Evolutionary conservation across 805 yeast species (phyloP).

Genomic region (Wickerhamomyces ciferrii): DNA sequence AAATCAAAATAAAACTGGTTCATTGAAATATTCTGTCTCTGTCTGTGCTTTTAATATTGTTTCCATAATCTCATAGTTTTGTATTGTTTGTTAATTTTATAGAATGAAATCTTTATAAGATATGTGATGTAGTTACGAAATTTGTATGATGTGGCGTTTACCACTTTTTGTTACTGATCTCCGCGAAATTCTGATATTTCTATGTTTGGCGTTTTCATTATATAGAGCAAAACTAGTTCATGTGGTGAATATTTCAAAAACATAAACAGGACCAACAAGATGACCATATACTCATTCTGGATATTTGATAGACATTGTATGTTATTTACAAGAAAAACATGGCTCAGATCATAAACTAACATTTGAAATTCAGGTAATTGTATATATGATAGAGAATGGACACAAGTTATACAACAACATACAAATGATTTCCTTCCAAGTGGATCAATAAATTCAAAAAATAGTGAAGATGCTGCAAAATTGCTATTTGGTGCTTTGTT

Average conservation of each 20-base stretch:
- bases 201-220: background rate
- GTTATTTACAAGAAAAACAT: constrained; percentile 12
- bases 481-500: constrained; percentile 81
- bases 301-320: constrained; percentile 86
- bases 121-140: background rate
- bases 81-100: background rate
- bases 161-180: background rate
- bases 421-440: constrained; percentile 4
- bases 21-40: too few species aligned
- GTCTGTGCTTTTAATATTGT: background rate
- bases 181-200: background rate
- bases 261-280: constrained; percentile 11
- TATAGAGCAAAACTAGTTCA: too few species aligned
- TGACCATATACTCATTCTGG: constrained; percentile 83
- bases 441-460: constrained; percentile 44
- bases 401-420: constrained; percentile 20
- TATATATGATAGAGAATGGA: constrained; percentile 75
- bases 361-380: constrained; percentile 46
- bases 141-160: background rate
- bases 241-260: too few species aligned
- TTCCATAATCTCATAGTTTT: background rate
- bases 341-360: background rate
- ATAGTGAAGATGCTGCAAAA: constrained; percentile 68
- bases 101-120: background rate
- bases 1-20: too few species aligned